Evolutionary conservation across 306 rosid genomes (phyloP).

Genomic region (Styphnolobium japonicum): DNA sequence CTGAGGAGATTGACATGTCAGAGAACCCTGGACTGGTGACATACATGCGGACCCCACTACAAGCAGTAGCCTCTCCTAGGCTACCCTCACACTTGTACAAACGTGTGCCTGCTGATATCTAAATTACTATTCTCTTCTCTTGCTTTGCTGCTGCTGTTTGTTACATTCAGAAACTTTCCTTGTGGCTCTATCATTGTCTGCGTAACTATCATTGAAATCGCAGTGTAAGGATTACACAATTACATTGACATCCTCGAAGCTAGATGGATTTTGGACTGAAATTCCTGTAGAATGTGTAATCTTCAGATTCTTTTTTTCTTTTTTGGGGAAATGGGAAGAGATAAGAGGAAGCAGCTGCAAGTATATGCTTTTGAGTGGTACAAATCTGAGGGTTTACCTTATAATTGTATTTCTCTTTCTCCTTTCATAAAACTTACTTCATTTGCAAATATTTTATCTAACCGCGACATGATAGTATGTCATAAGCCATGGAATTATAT

Average conservation of each 20-base stretch:
- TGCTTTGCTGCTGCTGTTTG: background rate
- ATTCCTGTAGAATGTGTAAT: background rate
- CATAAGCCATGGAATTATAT: background rate
- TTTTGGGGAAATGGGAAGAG: too few relatives aligned
- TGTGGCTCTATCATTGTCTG: background rate
- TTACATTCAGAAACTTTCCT: background rate
- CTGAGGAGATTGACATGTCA: conserved; percentile 71
- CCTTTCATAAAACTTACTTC: background rate
- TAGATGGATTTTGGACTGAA: background rate
- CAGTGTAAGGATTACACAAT: background rate
- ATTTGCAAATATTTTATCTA: background rate
- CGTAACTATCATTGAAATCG: conserved; percentile 1
- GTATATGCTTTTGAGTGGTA: background rate
- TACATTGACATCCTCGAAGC: background rate
- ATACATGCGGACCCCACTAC: conserved; percentile 72
- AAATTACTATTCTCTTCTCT: conserved; percentile 2
- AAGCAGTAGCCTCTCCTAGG: conserved; percentile 71
- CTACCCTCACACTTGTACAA: conserved; percentile 64
- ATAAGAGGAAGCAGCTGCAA: background rate
- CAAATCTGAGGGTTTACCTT: background rate
- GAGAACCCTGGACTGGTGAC: conserved; percentile 84
- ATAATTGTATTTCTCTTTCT: background rate
- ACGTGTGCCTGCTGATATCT: conserved; percentile 55
- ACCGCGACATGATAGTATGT: background rate
- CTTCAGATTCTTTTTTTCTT: background rate